Base-by-base conservation (phyloP, 1,139 yeast genomes). In the Saccharomycopsis hybrid region DNA sequence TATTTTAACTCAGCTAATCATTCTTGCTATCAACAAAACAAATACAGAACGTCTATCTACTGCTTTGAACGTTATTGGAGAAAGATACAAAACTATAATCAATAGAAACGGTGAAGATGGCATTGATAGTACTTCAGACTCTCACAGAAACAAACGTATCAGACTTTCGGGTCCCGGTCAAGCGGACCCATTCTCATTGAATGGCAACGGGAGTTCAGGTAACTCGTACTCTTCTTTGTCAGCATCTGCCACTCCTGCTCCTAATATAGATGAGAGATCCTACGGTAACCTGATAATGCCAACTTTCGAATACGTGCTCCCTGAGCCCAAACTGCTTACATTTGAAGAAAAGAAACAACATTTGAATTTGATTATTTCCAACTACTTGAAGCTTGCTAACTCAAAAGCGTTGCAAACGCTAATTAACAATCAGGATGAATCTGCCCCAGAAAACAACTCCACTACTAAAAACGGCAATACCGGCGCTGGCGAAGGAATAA, bases 51-150 rank as follows among this genome's bases (percentile, higher is more conserved):
- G 73, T 54, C 70, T 92, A 43, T 70, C 78, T n/a, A 78, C 80
- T 54, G 94, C 87, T 0, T 68, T 88, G 54, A 78, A 79, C 24
- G 79, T 87, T 47, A 77, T 87, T 3, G 71, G 80, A 37, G 77
- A 82, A 11, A 72, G 97, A 53, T 80, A 81, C 53, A 65, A 33
- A 28, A 51, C 44, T 13, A 38, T 40, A 32, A 39, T 40, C 24
- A 41, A 44, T 13, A 49, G 38, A 13, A 46, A 47, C 30, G 46
- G 46, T 8, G 48, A 30, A 28, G 31, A 41, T 29, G 27, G 47
- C 24, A 43, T 49, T 25, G 47, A 32, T 41, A 18, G 18, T 18
- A 18, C 18, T 18, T 18, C 18, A 18, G 18, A 18, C 18, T 18
- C 18, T 18, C 18, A 18, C 18, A 18, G 18, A 18, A 43, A 45